Conservation (phyloP, 345 rosid species). For the Acer negundo region DNA sequence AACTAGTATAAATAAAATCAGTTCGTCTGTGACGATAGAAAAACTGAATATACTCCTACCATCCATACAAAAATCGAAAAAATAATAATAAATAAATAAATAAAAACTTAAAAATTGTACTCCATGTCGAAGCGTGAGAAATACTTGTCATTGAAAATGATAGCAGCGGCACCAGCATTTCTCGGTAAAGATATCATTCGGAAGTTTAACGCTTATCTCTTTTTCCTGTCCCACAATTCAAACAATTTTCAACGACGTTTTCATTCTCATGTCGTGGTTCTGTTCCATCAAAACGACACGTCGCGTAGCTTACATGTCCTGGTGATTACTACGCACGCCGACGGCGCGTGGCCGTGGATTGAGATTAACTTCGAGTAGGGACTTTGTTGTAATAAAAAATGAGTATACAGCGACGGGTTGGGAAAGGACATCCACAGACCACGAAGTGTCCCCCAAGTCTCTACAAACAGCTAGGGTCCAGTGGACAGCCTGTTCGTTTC, state of each 20-base stretch:
- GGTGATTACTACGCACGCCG: background rate
- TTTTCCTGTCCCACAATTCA: background rate
- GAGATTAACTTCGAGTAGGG: background rate
- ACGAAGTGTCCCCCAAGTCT: slow-evolving; percentile 20
- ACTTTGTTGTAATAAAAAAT: no score
- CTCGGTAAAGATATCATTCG: background rate
- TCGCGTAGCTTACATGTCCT: background rate
- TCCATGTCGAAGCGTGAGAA: slow-evolving; percentile 11
- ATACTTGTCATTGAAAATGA: slow-evolving; percentile 12
- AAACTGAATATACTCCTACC: background rate
- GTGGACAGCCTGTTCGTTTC: slow-evolving; percentile 20
- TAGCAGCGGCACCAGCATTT: background rate
- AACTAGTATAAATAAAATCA: no score
- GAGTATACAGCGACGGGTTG: background rate
- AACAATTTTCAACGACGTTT: background rate
- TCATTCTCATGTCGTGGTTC: no score
- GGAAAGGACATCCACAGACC: slow-evolving; percentile 2
- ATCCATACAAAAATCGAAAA: background rate
- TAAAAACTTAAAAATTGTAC: background rate
- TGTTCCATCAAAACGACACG: background rate
- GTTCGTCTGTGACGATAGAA: no score
- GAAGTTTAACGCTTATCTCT: slow-evolving; percentile 2
- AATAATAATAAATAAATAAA: no score
- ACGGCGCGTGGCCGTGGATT: background rate
- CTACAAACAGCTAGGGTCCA: slow-evolving; percentile 1